These are phyloP conservation scores for Scortechinia acanthostroma DNA, from an alignment of 2,329 filamentous ascomycete genomes.

Conservation along the genomic window DNA sequence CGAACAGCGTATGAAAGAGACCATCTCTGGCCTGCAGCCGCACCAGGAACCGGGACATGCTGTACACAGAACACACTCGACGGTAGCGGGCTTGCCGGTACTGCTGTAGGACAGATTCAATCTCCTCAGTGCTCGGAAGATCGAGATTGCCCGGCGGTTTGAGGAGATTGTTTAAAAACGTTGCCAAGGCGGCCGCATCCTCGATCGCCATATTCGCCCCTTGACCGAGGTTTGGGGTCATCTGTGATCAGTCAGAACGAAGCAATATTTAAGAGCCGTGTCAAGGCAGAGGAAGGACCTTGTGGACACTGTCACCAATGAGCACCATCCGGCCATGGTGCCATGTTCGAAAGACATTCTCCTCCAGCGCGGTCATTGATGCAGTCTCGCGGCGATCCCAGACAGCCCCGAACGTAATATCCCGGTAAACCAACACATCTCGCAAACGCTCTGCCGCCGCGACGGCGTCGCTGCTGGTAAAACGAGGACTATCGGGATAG, in stretches of 20 bases:
- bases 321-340: conserved; percentile 20
- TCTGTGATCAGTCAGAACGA: neutral
- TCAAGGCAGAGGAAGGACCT: no score
- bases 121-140: no score
- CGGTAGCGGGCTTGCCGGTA: no score
- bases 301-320: conserved; percentile 26
- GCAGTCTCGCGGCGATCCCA: conserved; percentile 13
- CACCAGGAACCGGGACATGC: no score
- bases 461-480: conserved; percentile 19
- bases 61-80: no score
- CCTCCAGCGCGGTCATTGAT: conserved; percentile 18
- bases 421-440: conserved; percentile 14
- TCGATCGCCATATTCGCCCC: conserved; percentile 27
- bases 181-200: conserved; percentile 16
- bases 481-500: conserved; percentile 14
- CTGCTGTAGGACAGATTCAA: no score
- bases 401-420: conserved; percentile 20
- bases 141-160: no score
- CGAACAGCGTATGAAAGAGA: no score
- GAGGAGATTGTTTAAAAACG: no score
- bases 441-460: conserved; percentile 13
- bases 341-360: conserved; percentile 22
- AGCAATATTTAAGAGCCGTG: neutral
- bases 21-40: no score
- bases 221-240: conserved; percentile 22